phyloP scores from a whole-genome alignment of 768 basidiomycete species.

The Gelatoporia subvermispora region DNA sequence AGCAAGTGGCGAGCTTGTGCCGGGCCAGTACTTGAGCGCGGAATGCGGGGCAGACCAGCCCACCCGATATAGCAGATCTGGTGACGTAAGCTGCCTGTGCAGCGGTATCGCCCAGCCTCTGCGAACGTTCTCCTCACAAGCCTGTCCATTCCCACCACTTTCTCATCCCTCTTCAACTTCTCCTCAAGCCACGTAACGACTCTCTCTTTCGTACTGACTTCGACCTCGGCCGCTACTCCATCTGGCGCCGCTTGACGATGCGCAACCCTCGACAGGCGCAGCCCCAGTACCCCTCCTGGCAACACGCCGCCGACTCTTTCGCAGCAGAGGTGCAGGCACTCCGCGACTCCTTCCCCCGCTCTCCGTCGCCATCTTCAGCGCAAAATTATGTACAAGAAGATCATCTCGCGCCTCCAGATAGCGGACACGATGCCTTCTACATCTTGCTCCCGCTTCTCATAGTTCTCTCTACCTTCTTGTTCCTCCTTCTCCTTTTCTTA shows the following conservation, averaged over 20 bases:
- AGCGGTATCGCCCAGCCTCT: slow-evolving; percentile 6
- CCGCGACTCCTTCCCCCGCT: neutral
- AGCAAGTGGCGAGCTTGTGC: too few relatives aligned
- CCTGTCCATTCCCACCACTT: slow-evolving; percentile 7
- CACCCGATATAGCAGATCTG: too few relatives aligned
- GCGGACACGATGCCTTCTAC: slow-evolving; percentile 60
- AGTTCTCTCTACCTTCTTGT: slow-evolving; percentile 87
- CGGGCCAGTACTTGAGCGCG: too few relatives aligned
- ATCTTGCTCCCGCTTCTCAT: slow-evolving; percentile 92
- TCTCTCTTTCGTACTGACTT: too few relatives aligned
- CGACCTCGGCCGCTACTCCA: neutral
- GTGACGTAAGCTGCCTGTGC: slow-evolving; percentile 4
- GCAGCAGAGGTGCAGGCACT: neutral
- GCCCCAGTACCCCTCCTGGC: neutral
- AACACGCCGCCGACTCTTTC: slow-evolving; percentile 1
- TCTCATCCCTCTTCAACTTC: too few relatives aligned
- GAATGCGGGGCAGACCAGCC: too few relatives aligned
- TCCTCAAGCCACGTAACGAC: too few relatives aligned
- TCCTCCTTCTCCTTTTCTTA: slow-evolving; percentile 88
- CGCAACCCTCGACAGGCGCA: too few relatives aligned
- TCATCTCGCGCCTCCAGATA: slow-evolving; percentile 13
- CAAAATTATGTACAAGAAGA: slow-evolving; percentile 3
- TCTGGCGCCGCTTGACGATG: too few relatives aligned
- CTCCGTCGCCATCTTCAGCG: neutral
- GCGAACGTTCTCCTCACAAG: slow-evolving; percentile 6